A percentile compares a stretch with the other conserved stretches of the same genome.
Conservation (phyloP, 2,329 filamentous ascomycete species). For the Elsinoe batatas region DNA sequence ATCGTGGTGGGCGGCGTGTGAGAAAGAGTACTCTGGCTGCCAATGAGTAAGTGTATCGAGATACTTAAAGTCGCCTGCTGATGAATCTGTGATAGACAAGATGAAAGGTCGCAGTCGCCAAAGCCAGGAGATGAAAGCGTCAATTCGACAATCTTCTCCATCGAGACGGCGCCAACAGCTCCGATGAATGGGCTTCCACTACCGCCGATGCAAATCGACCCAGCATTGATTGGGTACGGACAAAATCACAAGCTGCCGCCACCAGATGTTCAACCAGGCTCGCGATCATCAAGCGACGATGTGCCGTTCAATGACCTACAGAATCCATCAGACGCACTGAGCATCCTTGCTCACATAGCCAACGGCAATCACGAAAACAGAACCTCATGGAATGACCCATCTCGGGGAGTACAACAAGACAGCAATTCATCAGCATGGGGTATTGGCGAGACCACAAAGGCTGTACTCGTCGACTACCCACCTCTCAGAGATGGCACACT, state of each 20-base stretch:
- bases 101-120: not conserved
- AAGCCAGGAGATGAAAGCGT: not conserved
- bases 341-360: slow-evolving; percentile 39
- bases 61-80: not conserved
- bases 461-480: slow-evolving; percentile 29
- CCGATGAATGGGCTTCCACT: slow-evolving; percentile 22
- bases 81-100: not conserved
- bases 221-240: slow-evolving; percentile 15
- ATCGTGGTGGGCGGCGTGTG: slow-evolving; percentile 43
- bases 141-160: slow-evolving; percentile 6
- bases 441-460: not conserved
- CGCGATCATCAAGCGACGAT: slow-evolving; percentile 22
- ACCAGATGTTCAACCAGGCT: not conserved
- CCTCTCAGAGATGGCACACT: slow-evolving; percentile 34
- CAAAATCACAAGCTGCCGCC: slow-evolving; percentile 18
- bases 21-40: not conserved
- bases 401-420: not conserved
- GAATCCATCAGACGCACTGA: slow-evolving; percentile 41
- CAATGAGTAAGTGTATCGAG: not conserved
- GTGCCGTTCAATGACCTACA: slow-evolving; percentile 35
- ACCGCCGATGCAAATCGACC: slow-evolving; percentile 23
- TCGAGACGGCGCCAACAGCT: slow-evolving; percentile 6
- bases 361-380: slow-evolving; percentile 18
- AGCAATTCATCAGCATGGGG: not conserved
- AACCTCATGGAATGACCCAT: not conserved